These are phyloP conservation scores for Diospyros kaki DNA, from an alignment of 148 eudicot species.

Conservation along the genomic window DNA sequence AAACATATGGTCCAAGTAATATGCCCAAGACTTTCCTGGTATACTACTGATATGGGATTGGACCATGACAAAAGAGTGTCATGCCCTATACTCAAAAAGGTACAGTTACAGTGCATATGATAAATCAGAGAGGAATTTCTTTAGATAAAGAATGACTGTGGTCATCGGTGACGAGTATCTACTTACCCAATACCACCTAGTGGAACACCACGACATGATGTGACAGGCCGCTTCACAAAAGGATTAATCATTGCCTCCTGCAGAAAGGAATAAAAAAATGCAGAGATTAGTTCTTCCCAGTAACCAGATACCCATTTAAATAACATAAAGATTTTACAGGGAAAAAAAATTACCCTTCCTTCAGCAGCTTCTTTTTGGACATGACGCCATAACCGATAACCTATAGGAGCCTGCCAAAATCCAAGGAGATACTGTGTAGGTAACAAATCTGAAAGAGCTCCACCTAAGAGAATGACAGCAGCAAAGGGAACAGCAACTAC, in stretches of 20 bases:
- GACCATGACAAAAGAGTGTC: too few relatives aligned
- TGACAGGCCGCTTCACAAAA: constrained; percentile 46
- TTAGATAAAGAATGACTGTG: background rate
- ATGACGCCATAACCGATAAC: constrained; percentile 73
- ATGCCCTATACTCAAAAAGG: too few relatives aligned
- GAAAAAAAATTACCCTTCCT: constrained; percentile 53
- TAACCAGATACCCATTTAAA: background rate
- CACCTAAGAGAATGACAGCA: background rate
- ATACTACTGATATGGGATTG: too few relatives aligned
- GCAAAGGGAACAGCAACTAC: background rate
- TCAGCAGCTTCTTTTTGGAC: constrained; percentile 56
- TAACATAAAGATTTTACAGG: background rate
- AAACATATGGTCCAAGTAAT: too few relatives aligned
- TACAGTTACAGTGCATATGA: background rate
- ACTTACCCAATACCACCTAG: constrained; percentile 92
- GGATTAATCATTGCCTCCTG: constrained; percentile 67
- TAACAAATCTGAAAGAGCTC: too few relatives aligned
- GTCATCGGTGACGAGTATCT: constrained; percentile 9
- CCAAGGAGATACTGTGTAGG: background rate
- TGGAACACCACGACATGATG: constrained; percentile 87
- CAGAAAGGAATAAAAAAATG: constrained; percentile 11
- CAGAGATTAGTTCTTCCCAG: background rate
- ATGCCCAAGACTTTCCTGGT: too few relatives aligned
- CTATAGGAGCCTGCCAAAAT: constrained; percentile 64
- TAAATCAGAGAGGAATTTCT: background rate